Conservation (phyloP, 441 rosid species). For the Populus hybrid region DNA sequence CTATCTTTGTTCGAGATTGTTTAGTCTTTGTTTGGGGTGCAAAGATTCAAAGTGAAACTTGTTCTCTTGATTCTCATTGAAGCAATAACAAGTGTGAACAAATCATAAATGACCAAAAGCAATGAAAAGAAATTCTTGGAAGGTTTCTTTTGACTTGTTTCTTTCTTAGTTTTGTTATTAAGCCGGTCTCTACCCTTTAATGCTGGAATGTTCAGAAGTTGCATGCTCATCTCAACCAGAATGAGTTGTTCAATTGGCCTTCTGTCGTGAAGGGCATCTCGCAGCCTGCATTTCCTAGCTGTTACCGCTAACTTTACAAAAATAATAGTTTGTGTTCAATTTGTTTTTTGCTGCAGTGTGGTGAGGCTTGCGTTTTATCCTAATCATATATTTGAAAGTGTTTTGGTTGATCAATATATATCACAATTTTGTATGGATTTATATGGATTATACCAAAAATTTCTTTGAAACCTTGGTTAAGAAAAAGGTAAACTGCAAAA, state of each 20-base stretch:
- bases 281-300: neutral
- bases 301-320: neutral
- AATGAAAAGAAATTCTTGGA: neutral
- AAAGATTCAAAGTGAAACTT: neutral
- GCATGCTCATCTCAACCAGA: neutral
- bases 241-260: neutral
- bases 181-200: neutral
- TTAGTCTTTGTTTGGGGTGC: neutral
- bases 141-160: neutral
- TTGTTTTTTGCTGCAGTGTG: too few species aligned
- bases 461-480: too few species aligned
- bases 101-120: too few species aligned
- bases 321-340: neutral
- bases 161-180: neutral
- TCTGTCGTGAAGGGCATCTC: too few species aligned
- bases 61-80: neutral
- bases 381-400: too few species aligned
- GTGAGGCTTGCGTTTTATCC: too few species aligned
- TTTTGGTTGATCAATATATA: too few species aligned
- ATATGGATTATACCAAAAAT: too few species aligned
- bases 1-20: too few species aligned
- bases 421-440: too few species aligned
- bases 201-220: neutral
- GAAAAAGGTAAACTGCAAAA: too few species aligned
- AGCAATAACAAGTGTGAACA: neutral